Percentiles rank a stretch among this genome's conserved stretches.
These are phyloP conservation scores for Ceratocystis eucalypticola DNA, from an alignment of 2,329 filamentous ascomycete genomes.

Conservation along the genomic window DNA sequence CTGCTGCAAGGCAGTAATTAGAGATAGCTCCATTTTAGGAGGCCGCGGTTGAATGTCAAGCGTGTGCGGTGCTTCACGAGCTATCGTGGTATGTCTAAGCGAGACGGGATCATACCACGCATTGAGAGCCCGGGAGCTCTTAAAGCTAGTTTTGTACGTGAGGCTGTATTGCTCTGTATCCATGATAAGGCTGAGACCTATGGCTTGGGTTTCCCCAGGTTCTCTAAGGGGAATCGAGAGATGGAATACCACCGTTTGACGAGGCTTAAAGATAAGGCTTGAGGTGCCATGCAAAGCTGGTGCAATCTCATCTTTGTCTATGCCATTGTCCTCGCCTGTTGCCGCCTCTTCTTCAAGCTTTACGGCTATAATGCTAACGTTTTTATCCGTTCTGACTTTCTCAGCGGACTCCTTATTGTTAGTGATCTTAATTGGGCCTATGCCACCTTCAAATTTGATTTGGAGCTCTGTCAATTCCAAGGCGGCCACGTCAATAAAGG, in stretches of 20 bases:
- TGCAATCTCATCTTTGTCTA: conserved; percentile 22
- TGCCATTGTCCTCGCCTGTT: conserved; percentile 21
- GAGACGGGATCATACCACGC: conserved; percentile 39
- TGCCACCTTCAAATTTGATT: conserved; percentile 43
- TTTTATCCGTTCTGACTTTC: conserved; percentile 20
- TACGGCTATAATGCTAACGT: conserved; percentile 23
- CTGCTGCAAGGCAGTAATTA: conserved; percentile 49
- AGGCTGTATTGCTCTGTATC: conserved; percentile 53
- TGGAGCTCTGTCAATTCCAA: conserved; percentile 39
- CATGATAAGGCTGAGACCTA: conserved; percentile 50
- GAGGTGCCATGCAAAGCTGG: conserved; percentile 21
- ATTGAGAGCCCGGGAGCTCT: conserved; percentile 30
- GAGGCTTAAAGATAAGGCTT: conserved; percentile 31
- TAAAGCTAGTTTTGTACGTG: conserved; percentile 47
- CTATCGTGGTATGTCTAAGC: conserved; percentile 31
- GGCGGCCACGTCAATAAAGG: conserved; percentile 38
- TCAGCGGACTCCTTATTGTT: conserved; percentile 27
- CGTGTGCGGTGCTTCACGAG: conserved; percentile 37
- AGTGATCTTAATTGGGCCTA: conserved; percentile 41
- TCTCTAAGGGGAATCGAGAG: conserved; percentile 65
- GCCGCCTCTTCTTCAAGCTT: conserved; percentile 27
- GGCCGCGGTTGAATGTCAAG: conserved; percentile 75
- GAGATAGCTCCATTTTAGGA: conserved; percentile 70
- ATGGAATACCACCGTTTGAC: conserved; percentile 55
- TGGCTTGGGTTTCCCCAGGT: conserved; percentile 59